phyloP scores from a whole-genome alignment of 1,284 basidiomycete genomes.

The Puccinia horiana region DNA sequence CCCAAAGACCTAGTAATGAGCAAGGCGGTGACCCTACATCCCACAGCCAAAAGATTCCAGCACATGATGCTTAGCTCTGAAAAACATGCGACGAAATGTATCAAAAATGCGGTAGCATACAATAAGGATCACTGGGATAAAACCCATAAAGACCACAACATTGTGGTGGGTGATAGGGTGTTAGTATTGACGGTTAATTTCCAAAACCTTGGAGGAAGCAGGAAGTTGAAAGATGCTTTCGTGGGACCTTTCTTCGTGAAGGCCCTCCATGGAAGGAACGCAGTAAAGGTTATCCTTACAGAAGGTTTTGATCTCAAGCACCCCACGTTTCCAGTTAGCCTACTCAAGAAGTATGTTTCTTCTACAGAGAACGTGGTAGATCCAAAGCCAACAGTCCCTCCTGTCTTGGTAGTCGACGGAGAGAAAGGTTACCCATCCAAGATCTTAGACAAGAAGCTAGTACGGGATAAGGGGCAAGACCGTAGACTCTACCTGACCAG shows the following conservation, averaged over 20 bases:
- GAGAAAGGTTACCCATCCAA: too few relatives aligned
- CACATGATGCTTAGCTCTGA: neutral
- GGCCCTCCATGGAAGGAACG: neutral
- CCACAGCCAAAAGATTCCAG: neutral
- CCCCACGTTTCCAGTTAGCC: conserved; percentile 17
- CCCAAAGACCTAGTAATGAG: neutral
- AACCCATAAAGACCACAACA: neutral
- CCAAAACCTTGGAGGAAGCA: neutral
- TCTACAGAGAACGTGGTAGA: too few relatives aligned
- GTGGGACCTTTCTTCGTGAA: conserved; percentile 22
- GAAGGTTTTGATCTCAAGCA: neutral
- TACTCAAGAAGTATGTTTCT: neutral
- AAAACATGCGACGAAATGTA: neutral
- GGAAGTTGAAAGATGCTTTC: conserved; percentile 21
- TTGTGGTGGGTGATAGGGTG: conserved; percentile 9
- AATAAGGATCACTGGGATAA: conserved; percentile 14
- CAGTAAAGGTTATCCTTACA: neutral
- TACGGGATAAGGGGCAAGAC: too few relatives aligned
- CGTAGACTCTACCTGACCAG: too few relatives aligned
- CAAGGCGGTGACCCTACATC: neutral
- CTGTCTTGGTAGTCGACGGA: too few relatives aligned
- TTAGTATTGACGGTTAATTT: conserved; percentile 21
- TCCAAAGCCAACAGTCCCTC: too few relatives aligned
- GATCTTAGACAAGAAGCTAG: too few relatives aligned
- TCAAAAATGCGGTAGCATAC: neutral